Evolutionary conservation across 2,329 filamentous ascomycete species (phyloP).

Genomic region (Microsporum audouinii): DNA sequence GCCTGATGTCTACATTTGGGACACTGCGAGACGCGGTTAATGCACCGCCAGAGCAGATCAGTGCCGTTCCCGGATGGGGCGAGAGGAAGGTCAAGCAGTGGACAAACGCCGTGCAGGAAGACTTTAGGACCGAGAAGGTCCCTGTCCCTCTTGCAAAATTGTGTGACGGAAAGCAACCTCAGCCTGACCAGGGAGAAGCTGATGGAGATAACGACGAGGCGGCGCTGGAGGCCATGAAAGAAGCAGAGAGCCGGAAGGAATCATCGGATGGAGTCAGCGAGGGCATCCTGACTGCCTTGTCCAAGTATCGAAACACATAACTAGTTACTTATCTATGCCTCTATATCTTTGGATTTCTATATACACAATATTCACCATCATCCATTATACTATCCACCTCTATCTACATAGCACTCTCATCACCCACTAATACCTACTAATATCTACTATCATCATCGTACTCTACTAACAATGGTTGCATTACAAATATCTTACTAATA

Average conservation of each 20-base stretch:
- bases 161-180: neutral
- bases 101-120: conserved; percentile 70
- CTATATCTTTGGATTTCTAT: neutral
- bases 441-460: neutral
- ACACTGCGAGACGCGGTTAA: conserved; percentile 79
- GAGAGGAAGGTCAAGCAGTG: conserved; percentile 87
- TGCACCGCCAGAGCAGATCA: conserved; percentile 73
- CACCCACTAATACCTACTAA: neutral
- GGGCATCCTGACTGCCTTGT: conserved; percentile 48
- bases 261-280: conserved; percentile 38
- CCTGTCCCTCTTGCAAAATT: neutral
- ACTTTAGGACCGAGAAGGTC: conserved; percentile 57
- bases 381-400: neutral
- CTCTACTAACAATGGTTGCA: neutral
- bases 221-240: conserved; percentile 26
- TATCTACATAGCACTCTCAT: neutral
- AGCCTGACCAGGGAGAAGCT: neutral
- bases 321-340: neutral
- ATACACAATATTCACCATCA: neutral
- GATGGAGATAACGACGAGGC: conserved; percentile 35
- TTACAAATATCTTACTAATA: neutral
- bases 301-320: conserved; percentile 39
- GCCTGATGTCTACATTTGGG: conserved; percentile 83
- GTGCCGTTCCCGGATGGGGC: conserved; percentile 81
- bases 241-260: conserved; percentile 11